Evolutionary conservation across 1,139 yeast species (phyloP).

Genomic region (Candida sanyaensis): DNA sequence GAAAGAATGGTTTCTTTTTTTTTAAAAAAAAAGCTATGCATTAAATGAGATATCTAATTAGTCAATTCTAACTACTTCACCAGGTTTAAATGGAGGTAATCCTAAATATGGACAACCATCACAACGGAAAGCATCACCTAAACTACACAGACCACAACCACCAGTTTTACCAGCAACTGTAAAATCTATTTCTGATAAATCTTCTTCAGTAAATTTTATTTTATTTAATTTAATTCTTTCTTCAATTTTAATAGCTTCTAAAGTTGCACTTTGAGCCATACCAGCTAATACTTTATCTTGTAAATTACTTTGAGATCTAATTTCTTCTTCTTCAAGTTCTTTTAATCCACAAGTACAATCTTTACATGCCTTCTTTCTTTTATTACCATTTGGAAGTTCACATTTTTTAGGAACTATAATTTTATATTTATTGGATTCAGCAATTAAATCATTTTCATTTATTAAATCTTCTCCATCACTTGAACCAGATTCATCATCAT

Average conservation of each 20-base stretch:
- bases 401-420: slow-evolving; percentile 52
- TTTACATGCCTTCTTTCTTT: slow-evolving; percentile 86
- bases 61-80: slow-evolving; percentile 54
- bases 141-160: slow-evolving; percentile 95
- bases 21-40: too few relatives aligned
- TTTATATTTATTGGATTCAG: slow-evolving; percentile 27
- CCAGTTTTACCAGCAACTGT: slow-evolving; percentile 94
- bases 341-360: slow-evolving; percentile 97
- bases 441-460: slow-evolving; percentile 46
- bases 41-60: too few relatives aligned
- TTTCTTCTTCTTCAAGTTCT: slow-evolving; percentile 68
- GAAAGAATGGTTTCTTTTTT: too few relatives aligned
- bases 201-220: slow-evolving; percentile 66
- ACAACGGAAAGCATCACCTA: slow-evolving; percentile 97
- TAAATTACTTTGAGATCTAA: slow-evolving; percentile 46
- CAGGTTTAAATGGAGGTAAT: slow-evolving; percentile 96
- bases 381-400: slow-evolving; percentile 56
- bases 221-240: slow-evolving; percentile 38
- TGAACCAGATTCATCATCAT: slow-evolving; percentile 37
- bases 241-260: slow-evolving; percentile 57
- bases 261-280: slow-evolving; percentile 54
- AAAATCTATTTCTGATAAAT: slow-evolving; percentile 85
- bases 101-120: slow-evolving; percentile 98
- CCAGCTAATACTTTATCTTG: slow-evolving; percentile 48
- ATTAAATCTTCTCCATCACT: slow-evolving; percentile 32